phyloP scores from a whole-genome alignment of 257 asterid species.

The Avicennia marina region DNA sequence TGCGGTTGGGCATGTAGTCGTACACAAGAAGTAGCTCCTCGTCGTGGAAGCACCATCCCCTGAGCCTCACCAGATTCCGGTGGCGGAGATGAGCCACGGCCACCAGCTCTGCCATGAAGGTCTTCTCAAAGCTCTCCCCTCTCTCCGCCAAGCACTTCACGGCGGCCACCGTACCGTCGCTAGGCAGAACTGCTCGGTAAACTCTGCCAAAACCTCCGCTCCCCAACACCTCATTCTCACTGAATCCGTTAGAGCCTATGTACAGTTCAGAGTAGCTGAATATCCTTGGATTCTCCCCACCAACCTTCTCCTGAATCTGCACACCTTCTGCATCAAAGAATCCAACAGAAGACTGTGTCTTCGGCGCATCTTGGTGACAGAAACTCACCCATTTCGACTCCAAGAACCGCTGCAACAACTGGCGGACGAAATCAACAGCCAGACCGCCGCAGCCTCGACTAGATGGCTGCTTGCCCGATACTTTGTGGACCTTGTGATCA shows the following conservation, averaged over 20 bases:
- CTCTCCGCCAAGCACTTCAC: constrained; percentile 80
- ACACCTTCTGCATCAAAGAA: constrained; percentile 82
- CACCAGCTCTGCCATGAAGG: constrained; percentile 80
- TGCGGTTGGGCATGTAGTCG: constrained; percentile 94
- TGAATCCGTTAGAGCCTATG: constrained; percentile 72
- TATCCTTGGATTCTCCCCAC: constrained; percentile 60
- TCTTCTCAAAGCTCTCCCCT: constrained; percentile 77
- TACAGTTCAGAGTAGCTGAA: constrained; percentile 89
- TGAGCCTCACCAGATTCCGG: constrained; percentile 75
- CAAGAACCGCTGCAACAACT: constrained; percentile 31
- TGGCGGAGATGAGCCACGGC: constrained; percentile 99
- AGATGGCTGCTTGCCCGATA: constrained; percentile 3
- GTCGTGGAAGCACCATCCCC: constrained; percentile 91
- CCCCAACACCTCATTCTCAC: constrained; percentile 50
- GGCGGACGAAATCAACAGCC: constrained; percentile 29
- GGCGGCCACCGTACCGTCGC: constrained; percentile 82
- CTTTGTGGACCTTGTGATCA: constrained; percentile 4
- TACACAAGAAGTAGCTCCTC: constrained; percentile 74
- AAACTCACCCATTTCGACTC: constrained; percentile 35
- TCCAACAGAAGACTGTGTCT: constrained; percentile 24
- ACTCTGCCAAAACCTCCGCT: constrained; percentile 92
- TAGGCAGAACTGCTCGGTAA: constrained; percentile 68
- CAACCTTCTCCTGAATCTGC: constrained; percentile 36
- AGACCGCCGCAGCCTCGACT: constrained; percentile 28
- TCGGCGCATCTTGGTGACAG: constrained; percentile 26